Base-by-base conservation (phyloP, 495 filamentous ascomycete species). In the Xylaria flabelliformis region DNA sequence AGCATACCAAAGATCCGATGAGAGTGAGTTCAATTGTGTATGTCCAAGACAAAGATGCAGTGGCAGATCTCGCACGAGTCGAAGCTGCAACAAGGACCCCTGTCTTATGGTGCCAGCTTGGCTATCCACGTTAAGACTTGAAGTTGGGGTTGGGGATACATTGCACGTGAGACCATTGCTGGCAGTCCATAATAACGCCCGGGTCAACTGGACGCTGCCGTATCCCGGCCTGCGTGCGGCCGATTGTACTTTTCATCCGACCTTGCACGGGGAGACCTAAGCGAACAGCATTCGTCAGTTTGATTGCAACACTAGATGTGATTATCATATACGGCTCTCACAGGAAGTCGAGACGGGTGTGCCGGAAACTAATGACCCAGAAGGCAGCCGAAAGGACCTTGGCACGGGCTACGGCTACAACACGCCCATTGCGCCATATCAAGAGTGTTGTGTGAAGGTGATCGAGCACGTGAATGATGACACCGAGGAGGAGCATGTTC, bases 141-240 rank as follows among this genome's bases (percentile, higher is more conserved):
- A 87, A 64, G 88, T 87, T 53, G 87, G 97, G 1, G 83, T 88
- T 24, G 95, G 95, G 65, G 90, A 95, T 76, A 83, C 98, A 2
- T 87, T 89, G 12, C 0, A 81, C 81, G 2, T 97, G 92, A 92
- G 80, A 92, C 48, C 82, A 74, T 26, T 76, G 98, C 2, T 94
- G 0, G 85, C 98, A 12, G 92, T 98, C 64, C 95, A 97, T 83
- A 98, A 98, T 76, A 95, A 94, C 58, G 96, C 96, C 4, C 84
- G 83, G 36, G 93, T 97, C 19, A 91, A 98, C 77, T 98, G 95
- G 95, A 89, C 97, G 26, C 78, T 44, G n/a, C 69, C 36, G 7
- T 95, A 95, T 81, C 83, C 86, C 0, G 86, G 85, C 19, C 85
- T 95, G 29, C 85, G 61, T 79, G 88, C 4, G 84, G 15, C 90